Evolutionary conservation across 768 basidiomycete species (phyloP), one percentile per base, ranked within the genome.

Genomic region (Mycena vitilis): DNA sequence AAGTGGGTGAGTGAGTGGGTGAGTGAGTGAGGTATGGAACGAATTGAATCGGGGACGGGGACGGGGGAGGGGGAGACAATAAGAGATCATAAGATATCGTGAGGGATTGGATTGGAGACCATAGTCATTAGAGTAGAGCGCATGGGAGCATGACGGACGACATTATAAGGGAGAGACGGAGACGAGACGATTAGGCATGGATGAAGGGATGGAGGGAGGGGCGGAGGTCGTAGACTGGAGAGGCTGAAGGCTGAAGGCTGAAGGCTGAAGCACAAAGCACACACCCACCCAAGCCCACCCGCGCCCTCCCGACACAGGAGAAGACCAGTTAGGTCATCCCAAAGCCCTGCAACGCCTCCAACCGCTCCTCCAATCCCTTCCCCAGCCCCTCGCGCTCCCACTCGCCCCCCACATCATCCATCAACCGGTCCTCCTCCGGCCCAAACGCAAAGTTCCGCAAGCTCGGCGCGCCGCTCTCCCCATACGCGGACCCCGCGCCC

Each of bases 341-440:
- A 20, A 65, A 64, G 44, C 70, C 67, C 40, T 65, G 63, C 70
- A 88, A 75, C 37, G 82, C 84, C 73, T 95, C 95, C 60, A 96
- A 77, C 63, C 95, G 81, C 81, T 95, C 95, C 78, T 93, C 95
- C 56, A 96, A 78, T 0, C 95, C 95, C 66, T 81, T 86, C 0
- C 95, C 95, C 30, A 96, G 77, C 0, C 95, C 95, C 72, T 94
- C 92, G 2, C 94, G 81, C 70, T 94, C 92, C 94, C 94, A 96
- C 78, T 96, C 95, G 0, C 94, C 93, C 11, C 93, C 93, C 1
- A 86, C 80, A 52, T 91, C 91, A 72, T 90, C 90, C 54, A 88
- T 72, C 71, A 89, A 65, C 10, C 66, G 36, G 40, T 71, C 70
- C 54, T 68, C 70, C 70, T 22, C 47, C n/a, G 42, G 6, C 64